Conservation (phyloP, 768 basidiomycete species). For the Leucocoprinus sp. region DNA sequence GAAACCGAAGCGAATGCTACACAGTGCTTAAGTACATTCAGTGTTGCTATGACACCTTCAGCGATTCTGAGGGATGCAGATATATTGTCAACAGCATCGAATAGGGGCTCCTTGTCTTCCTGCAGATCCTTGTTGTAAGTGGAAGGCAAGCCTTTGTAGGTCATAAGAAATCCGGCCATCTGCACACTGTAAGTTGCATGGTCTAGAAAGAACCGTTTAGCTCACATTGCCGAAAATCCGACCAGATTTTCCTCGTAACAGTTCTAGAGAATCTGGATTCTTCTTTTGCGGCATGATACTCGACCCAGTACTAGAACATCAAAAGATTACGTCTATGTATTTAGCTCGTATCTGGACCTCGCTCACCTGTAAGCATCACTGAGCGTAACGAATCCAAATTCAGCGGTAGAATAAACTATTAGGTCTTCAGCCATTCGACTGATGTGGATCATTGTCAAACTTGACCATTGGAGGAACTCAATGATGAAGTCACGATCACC, state of each 20-base stretch:
- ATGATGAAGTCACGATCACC: conserved; percentile 96
- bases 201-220: neutral
- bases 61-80: conserved; percentile 86
- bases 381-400: conserved; percentile 94
- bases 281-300: conserved; percentile 99
- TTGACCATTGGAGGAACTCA: conserved; percentile 96
- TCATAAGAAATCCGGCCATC: conserved; percentile 98
- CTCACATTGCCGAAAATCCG: conserved; percentile 84
- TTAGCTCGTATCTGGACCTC: neutral
- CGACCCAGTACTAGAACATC: conserved; percentile 85
- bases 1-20: neutral
- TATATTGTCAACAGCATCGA: conserved; percentile 87
- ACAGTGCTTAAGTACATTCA: conserved; percentile 51
- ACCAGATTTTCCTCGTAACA: conserved; percentile 92
- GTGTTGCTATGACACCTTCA: conserved; percentile 88
- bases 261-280: conserved; percentile 93
- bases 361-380: conserved; percentile 92
- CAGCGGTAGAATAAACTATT: conserved; percentile 93
- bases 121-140: conserved; percentile 99
- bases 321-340: neutral
- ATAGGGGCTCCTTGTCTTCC: conserved; percentile 97
- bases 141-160: conserved; percentile 92
- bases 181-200: conserved; percentile 20
- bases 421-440: conserved; percentile 94
- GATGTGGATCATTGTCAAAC: conserved; percentile 86